These are phyloP conservation scores for Epicoccum sorghinum DNA, from an alignment of 2,329 filamentous ascomycete genomes.

Conservation along the genomic window DNA sequence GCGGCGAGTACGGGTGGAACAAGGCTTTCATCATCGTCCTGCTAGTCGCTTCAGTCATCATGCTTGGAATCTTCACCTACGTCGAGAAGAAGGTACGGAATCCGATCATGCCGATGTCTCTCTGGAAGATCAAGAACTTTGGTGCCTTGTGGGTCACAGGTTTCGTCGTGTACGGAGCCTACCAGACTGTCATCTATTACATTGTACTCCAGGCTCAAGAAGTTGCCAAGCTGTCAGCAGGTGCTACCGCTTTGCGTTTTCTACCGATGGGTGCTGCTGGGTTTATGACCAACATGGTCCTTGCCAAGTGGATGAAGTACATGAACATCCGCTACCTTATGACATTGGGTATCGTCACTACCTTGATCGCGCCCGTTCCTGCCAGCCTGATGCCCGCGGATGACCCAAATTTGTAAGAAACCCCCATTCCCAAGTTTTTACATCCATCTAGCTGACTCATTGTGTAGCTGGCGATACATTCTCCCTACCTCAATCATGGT, in stretches of 20 bases:
- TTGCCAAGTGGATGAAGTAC: constrained; percentile 15
- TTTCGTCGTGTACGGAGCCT: constrained; percentile 12
- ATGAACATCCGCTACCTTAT: constrained; percentile 13
- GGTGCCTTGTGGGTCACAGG: constrained; percentile 10
- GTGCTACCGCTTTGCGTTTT: constrained; percentile 7
- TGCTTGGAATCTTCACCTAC: constrained; percentile 12
- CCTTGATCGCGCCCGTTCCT: constrained; percentile 4
- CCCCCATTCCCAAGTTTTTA: neutral
- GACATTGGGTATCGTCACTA: constrained; percentile 5
- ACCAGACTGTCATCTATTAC: constrained; percentile 12
- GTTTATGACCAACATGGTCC: constrained; percentile 11
- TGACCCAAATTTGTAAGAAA: constrained; percentile 9
- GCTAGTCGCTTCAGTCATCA: constrained; percentile 2
- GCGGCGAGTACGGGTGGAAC: constrained; percentile 15
- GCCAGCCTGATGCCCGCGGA: constrained; percentile 9
- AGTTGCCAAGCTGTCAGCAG: constrained; percentile 7
- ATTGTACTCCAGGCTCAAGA: constrained; percentile 11
- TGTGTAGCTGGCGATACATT: constrained; percentile 8
- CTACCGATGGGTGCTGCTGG: constrained; percentile 14
- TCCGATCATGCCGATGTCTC: constrained; percentile 13
- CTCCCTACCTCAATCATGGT: constrained; percentile 10
- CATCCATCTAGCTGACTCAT: neutral
- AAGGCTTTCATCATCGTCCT: constrained; percentile 12
- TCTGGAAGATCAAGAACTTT: constrained; percentile 17
- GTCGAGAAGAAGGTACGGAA: constrained; percentile 13